A percentile compares a stretch with the other conserved stretches of the same genome.
These are phyloP conservation scores for Alloteropsis semialata DNA, from an alignment of 176 grass and related monocot genomes.

Conservation along the genomic window DNA sequence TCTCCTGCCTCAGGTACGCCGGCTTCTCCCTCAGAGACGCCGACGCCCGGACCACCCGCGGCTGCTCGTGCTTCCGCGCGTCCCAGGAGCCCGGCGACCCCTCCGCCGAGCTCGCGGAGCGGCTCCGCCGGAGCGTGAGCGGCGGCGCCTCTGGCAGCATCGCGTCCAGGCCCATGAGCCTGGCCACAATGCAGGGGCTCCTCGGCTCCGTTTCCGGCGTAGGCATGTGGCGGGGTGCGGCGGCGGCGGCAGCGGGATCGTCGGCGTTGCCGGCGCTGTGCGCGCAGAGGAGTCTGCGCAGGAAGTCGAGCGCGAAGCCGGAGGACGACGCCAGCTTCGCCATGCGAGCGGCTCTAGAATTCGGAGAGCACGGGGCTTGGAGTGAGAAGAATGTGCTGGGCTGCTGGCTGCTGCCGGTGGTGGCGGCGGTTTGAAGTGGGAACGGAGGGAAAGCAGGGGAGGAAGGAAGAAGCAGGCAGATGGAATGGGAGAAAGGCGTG, in stretches of 20 bases:
- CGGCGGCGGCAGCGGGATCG: background rate
- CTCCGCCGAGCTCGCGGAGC: constrained; percentile 49
- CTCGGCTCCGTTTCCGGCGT: background rate
- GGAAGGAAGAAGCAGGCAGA: background rate
- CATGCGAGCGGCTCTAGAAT: constrained; percentile 1
- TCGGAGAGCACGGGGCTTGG: background rate
- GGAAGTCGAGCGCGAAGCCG: constrained; percentile 37
- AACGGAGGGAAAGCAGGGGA: background rate
- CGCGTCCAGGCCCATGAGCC: constrained; percentile 85
- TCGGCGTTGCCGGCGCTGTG: background rate
- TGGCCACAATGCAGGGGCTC: constrained; percentile 79
- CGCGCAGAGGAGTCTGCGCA: constrained; percentile 64
- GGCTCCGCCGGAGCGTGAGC: constrained; percentile 27
- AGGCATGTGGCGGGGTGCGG: background rate
- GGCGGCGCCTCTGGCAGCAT: constrained; percentile 39
- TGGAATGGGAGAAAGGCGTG: background rate
- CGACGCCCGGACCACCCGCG: background rate
- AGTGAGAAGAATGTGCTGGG: background rate
- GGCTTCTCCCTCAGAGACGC: constrained; percentile 50
- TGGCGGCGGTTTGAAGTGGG: background rate
- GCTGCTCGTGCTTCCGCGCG: constrained; percentile 11
- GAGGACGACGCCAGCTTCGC: constrained; percentile 51
- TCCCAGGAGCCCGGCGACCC: constrained; percentile 31
- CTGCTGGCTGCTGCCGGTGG: background rate
- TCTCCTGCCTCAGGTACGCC: constrained; percentile 62